phyloP scores from a whole-genome alignment of 306 rosid genomes.

The Castanea mollissima region DNA sequence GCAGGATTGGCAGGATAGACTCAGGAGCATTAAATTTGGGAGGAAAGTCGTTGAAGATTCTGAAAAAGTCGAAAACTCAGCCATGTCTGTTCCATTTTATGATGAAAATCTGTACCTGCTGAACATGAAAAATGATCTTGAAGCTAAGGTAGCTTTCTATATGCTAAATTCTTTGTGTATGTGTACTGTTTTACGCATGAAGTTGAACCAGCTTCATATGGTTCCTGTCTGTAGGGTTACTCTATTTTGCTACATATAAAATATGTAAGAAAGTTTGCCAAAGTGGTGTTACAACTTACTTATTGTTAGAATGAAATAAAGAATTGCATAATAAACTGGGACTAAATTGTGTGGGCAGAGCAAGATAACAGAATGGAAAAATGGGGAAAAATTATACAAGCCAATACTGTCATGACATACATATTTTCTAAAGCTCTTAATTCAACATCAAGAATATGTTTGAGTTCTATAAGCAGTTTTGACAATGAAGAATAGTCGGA shows the following conservation, averaged over 20 bases:
- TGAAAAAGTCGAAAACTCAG: slow-evolving; percentile 56
- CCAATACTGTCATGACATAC: background rate
- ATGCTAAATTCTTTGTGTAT: background rate
- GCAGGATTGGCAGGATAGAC: slow-evolving; percentile 90
- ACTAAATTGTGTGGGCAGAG: background rate
- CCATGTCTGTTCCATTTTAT: slow-evolving; percentile 73
- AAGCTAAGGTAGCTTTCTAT: slow-evolving; percentile 59
- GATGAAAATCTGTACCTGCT: slow-evolving; percentile 78
- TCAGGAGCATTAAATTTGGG: slow-evolving; percentile 67
- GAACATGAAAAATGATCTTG: slow-evolving; percentile 85
- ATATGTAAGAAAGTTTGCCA: background rate
- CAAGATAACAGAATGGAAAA: background rate
- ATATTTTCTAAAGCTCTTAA: background rate
- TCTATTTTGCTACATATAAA: background rate
- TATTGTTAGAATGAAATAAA: background rate
- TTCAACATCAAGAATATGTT: background rate
- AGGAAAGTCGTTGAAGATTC: slow-evolving; percentile 68
- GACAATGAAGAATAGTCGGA: background rate
- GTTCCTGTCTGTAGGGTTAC: background rate
- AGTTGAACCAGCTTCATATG: background rate
- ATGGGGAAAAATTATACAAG: background rate
- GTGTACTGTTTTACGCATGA: background rate
- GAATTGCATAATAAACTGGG: background rate
- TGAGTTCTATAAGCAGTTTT: background rate
- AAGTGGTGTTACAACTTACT: background rate